phyloP scores from a whole-genome alignment of 2,329 filamentous ascomycete genomes.

The Sporothrix inflata region DNA sequence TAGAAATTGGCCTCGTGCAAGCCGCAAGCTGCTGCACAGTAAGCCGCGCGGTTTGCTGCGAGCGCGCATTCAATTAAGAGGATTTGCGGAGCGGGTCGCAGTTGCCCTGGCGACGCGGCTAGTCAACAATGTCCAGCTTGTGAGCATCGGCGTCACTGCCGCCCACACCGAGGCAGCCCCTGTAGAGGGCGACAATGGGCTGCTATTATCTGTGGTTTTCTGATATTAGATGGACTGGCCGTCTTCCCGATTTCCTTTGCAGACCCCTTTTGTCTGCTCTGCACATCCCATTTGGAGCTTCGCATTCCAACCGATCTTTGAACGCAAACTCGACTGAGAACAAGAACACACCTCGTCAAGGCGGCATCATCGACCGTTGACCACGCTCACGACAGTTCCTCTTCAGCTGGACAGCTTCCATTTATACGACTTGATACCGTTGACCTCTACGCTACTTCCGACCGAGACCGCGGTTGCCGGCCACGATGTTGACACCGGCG shows the following conservation, averaged over 20 bases:
- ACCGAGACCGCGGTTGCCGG: not conserved
- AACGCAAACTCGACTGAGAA: not conserved
- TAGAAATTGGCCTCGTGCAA: conserved; percentile 4
- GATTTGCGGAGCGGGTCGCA: not conserved
- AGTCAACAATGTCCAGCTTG: conserved; percentile 24
- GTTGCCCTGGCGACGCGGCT: conserved; percentile 26
- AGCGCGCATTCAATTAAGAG: conserved; percentile 20
- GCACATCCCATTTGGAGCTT: conserved; percentile 17
- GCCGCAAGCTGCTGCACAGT: not conserved
- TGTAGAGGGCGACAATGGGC: not conserved
- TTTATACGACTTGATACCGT: not conserved
- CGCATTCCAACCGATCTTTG: conserved; percentile 27
- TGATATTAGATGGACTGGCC: conserved; percentile 17
- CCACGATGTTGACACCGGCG: conserved; percentile 32
- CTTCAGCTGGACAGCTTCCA: not conserved
- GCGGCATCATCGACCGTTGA: not conserved
- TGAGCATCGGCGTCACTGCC: conserved; percentile 8
- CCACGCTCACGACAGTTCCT: not conserved
- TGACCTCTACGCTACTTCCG: not conserved
- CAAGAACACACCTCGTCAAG: not conserved
- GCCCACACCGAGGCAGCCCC: not conserved
- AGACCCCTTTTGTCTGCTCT: not conserved
- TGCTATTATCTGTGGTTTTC: conserved; percentile 1
- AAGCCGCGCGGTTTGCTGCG: conserved; percentile 3
- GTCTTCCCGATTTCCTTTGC: not conserved